Base-by-base conservation (phyloP, 2,329 filamentous ascomycete genomes). In the Pyrenophora tritici-repentis region DNA sequence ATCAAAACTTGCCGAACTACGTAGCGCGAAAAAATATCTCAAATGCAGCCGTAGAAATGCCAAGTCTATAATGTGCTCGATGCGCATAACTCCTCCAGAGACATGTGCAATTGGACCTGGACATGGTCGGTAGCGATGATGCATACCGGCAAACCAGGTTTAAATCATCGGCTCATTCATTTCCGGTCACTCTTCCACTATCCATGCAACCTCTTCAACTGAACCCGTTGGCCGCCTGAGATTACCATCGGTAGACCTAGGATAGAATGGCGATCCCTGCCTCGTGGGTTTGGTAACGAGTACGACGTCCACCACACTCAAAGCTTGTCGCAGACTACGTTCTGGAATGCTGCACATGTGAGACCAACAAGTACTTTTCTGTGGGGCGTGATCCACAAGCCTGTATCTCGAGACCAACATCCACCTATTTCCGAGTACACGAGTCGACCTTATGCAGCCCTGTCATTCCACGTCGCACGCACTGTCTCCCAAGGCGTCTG, bases 41-140 rank as follows among this genome's bases (percentile, higher is more conserved):
- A 35, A 49, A 42, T 35, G 42, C 53, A 48, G 45, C 18, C 42
- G 60, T 63, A 53, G 54, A 60, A 58, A 42, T 16, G 43, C 44
- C 20, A 33, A 41, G 36, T 32, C 18, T 49, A 37, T 3, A 29
- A 8, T 22, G 35, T 43, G 56, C 37, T 41, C 48, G 46, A 47
- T 55, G n/a, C n/a, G 40, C 29, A 43, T 40, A 38, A 18, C 42
- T 20, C 44, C 40, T 17, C 29, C 29, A 42, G 38, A 16, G 34
- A 42, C 13, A 29, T 43, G 34, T 6, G 24, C 34, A 33, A 37
- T 33, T 35, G 20, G 29, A 14, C 14, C 8, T 31, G 16, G 12
- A 38, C 17, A 18, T 18, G 22, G 12, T 48, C 39, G n/a, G 34
- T 18, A 24, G 39, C n/a, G 18, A 20, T 42, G 20, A 32, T 43